Evolutionary conservation across 1,284 basidiomycete species (phyloP).

Genomic region (Amylostereum areolatum): DNA sequence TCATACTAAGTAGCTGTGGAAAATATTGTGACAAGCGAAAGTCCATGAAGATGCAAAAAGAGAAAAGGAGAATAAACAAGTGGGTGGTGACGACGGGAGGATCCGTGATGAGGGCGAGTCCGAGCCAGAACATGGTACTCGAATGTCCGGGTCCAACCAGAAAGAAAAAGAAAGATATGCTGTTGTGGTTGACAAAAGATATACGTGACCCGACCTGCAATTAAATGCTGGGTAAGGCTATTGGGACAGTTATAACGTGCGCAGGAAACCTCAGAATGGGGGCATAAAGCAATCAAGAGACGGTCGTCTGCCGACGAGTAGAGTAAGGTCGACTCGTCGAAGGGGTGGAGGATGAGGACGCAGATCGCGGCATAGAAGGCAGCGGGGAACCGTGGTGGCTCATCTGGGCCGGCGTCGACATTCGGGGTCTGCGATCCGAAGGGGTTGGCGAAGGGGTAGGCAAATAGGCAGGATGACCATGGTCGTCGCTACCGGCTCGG

Average conservation of each 20-base stretch:
- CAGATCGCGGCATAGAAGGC: neutral
- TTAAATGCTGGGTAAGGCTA: slow-evolving; percentile 8
- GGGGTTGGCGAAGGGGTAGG: neutral
- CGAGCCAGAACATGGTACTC: neutral
- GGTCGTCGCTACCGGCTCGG: slow-evolving; percentile 11
- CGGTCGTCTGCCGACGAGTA: slow-evolving; percentile 9
- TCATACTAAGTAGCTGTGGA: neutral
- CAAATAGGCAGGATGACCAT: slow-evolving; percentile 1
- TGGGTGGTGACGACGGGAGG: slow-evolving; percentile 1
- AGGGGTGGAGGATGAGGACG: neutral
- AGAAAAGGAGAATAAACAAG: slow-evolving; percentile 3
- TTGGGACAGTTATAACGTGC: slow-evolving; percentile 1
- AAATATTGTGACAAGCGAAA: slow-evolving; percentile 3
- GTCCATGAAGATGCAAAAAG: slow-evolving; percentile 4
- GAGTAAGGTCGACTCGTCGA: neutral
- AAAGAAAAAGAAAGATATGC: neutral
- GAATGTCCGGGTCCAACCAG: neutral
- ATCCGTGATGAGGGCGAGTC: slow-evolving; percentile 4
- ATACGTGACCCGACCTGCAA: neutral
- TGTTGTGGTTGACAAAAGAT: neutral
- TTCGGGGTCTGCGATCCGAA: too few species aligned
- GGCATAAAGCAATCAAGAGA: slow-evolving; percentile 7
- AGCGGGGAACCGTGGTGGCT: neutral
- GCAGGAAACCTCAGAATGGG: slow-evolving; percentile 6
- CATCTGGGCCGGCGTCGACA: neutral